phyloP scores from a whole-genome alignment of 2,329 filamentous ascomycete species.

The Penicillium sumatraense region DNA sequence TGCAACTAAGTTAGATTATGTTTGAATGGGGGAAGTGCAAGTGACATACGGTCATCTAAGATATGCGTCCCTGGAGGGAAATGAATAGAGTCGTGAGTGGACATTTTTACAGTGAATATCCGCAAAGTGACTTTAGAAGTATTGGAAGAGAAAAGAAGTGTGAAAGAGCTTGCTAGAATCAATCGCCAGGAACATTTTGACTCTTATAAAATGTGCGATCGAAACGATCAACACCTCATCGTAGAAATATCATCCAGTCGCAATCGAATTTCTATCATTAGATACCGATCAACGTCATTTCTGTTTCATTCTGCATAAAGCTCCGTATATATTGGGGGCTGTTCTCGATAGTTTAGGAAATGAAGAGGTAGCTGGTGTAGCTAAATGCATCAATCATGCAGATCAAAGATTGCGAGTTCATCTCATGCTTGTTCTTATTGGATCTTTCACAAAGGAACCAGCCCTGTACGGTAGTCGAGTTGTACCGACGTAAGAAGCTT shows the following conservation, averaged over 20 bases:
- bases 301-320: not conserved
- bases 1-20: not conserved
- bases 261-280: not conserved
- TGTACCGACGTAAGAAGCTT: not conserved
- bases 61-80: not conserved
- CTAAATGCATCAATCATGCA: not conserved
- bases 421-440: not conserved
- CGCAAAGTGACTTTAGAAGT: not conserved
- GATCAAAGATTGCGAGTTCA: not conserved
- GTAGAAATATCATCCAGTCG: not conserved
- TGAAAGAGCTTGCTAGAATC: not conserved
- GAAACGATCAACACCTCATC: not conserved
- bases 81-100: not conserved
- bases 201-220: not conserved
- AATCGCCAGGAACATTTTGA: not conserved
- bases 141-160: not conserved
- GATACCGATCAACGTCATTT: not conserved
- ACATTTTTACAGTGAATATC: not conserved
- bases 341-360: not conserved
- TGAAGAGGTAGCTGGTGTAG: not conserved
- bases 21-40: not conserved
- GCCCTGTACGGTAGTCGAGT: not conserved
- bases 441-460: not conserved
- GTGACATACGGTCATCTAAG: not conserved
- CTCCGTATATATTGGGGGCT: not conserved